Evolutionary conservation across 108 stramenopile genomes (phyloP).

Genomic region (Conticribra weissflogii): DNA sequence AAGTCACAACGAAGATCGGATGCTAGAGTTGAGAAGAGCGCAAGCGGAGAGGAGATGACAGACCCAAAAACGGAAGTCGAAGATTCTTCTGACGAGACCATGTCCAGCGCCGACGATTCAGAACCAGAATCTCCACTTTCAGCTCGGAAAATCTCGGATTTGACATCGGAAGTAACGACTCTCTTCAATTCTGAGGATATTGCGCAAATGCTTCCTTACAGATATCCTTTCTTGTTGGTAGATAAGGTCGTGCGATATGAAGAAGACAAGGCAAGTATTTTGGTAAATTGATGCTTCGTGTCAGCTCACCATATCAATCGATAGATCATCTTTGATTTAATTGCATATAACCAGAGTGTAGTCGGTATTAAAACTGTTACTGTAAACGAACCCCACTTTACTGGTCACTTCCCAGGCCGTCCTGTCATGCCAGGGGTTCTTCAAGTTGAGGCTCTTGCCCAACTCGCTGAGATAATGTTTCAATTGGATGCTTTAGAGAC

Average conservation of each 20-base stretch:
- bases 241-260: conserved; percentile 96
- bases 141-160: conserved; percentile 68
- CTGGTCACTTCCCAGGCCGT: conserved; percentile 96
- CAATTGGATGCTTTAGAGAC: conserved; percentile 84
- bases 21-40: too few relatives aligned
- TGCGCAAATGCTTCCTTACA: conserved; percentile 90
- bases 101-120: too few relatives aligned
- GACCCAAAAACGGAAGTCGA: too few relatives aligned
- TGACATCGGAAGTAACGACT: conserved; percentile 70
- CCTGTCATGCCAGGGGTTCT: conserved; percentile 98
- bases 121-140: too few relatives aligned
- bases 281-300: too few relatives aligned
- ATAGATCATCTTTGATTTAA: too few relatives aligned
- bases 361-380: conserved; percentile 96
- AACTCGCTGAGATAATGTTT: conserved; percentile 94
- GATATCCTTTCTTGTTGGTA: conserved; percentile 92
- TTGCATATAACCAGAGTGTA: conserved; percentile 48
- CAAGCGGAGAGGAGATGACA: too few relatives aligned
- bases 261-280: conserved; percentile 66
- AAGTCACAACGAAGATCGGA: too few relatives aligned
- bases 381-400: conserved; percentile 97
- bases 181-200: conserved; percentile 90
- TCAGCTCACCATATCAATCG: too few relatives aligned
- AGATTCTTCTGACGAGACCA: too few relatives aligned
- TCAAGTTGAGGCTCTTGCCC: conserved; percentile 97